A percentile compares a stretch with the other conserved stretches of the same genome.
Conservation (phyloP, 441 rosid genomes). For the Adansonia madagascariensis region DNA sequence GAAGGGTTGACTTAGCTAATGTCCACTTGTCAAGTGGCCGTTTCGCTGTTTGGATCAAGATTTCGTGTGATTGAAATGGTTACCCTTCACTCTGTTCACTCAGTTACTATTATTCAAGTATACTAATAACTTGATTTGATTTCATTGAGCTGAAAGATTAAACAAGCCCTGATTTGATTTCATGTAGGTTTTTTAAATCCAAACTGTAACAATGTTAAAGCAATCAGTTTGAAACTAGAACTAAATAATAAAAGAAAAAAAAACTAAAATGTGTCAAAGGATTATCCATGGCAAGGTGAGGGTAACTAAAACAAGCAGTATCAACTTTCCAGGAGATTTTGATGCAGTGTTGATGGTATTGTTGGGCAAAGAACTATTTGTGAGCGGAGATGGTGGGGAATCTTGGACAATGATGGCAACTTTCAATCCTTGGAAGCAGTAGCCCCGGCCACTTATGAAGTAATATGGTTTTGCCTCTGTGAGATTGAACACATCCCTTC, state of each 20-base stretch:
- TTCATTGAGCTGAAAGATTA: too few species aligned
- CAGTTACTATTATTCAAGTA: not conserved
- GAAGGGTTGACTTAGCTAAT: not conserved
- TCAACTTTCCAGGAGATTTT: not conserved
- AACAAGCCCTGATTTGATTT: too few species aligned
- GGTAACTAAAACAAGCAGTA: not conserved
- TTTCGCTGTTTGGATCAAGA: not conserved
- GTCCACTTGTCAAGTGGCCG: not conserved
- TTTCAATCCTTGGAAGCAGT: constrained; percentile 50
- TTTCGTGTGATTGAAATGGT: not conserved
- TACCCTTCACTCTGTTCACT: not conserved
- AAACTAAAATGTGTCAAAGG: not conserved
- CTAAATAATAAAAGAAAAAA: not conserved
- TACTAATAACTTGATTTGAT: too few species aligned
- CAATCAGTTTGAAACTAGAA: not conserved
- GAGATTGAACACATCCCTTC: constrained; percentile 55
- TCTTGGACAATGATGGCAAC: constrained; percentile 31
- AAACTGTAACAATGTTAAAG: not conserved
- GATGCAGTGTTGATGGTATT: not conserved
- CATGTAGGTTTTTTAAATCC: not conserved
- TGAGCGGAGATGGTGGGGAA: not conserved
- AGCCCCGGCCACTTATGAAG: constrained; percentile 47
- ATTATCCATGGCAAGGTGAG: not conserved
- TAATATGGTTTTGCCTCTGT: constrained; percentile 45
- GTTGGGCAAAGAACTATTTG: not conserved